Evolutionary conservation across 164 flowering plant species (phyloP).

Genomic region (Nelumbo lutea): DNA sequence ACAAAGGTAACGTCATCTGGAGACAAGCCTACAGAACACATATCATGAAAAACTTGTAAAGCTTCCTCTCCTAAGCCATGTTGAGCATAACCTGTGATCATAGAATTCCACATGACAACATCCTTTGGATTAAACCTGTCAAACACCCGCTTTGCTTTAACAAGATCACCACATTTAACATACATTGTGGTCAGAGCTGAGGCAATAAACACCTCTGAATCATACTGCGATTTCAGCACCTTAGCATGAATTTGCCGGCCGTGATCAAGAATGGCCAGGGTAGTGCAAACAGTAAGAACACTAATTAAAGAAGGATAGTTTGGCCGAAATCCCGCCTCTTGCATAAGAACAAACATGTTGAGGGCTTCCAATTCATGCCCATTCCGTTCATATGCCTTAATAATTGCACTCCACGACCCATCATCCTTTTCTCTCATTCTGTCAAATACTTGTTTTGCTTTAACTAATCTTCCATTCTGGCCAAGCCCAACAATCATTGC

Average conservation of each 20-base stretch:
- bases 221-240: constrained; percentile 42
- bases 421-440: constrained; percentile 23
- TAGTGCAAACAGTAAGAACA: constrained; percentile 61
- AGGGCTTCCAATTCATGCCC: constrained; percentile 15
- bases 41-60: constrained; percentile 47
- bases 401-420: constrained; percentile 14
- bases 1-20: constrained; percentile 69
- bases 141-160: constrained; percentile 50
- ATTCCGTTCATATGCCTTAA: constrained; percentile 13
- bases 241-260: constrained; percentile 69
- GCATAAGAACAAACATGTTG: constrained; percentile 9
- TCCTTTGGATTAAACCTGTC: constrained; percentile 52
- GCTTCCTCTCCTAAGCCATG: constrained; percentile 74
- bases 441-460: constrained; percentile 53
- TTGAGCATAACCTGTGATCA: constrained; percentile 74
- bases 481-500: constrained; percentile 65
- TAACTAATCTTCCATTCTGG: constrained; percentile 41
- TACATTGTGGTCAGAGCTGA: constrained; percentile 72
- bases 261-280: constrained; percentile 59
- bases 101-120: constrained; percentile 82
- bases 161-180: constrained; percentile 64
- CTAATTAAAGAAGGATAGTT: constrained; percentile 34
- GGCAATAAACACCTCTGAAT: constrained; percentile 49
- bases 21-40: constrained; percentile 36
- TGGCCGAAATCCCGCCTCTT: constrained; percentile 4